Percentiles rank a stretch among this genome's conserved stretches.
phyloP scores from a whole-genome alignment of 2,329 filamentous ascomycete species.

The Tricladium varicosporioides region DNA sequence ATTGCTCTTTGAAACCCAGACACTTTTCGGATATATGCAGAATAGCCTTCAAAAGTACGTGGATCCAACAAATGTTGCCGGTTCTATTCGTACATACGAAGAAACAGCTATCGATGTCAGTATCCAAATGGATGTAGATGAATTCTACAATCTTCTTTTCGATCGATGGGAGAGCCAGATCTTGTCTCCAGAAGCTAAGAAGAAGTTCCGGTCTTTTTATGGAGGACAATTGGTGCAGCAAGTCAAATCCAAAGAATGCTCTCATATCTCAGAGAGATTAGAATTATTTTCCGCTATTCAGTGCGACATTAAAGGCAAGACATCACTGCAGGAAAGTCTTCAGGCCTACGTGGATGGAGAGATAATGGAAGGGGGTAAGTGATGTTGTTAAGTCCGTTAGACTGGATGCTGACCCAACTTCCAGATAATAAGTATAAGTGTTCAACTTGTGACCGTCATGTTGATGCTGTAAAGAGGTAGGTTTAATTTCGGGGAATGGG shows the following conservation, averaged over 20 bases:
- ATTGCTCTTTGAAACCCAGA: constrained; percentile 74
- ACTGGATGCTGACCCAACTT: constrained; percentile 23
- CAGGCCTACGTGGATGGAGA: constrained; percentile 96
- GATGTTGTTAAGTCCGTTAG: neutral
- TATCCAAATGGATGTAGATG: constrained; percentile 96
- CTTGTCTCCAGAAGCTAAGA: constrained; percentile 63
- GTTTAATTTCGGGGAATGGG: constrained; percentile 13
- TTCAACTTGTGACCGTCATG: constrained; percentile 81
- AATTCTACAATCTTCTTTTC: constrained; percentile 93
- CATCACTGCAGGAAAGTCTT: constrained; percentile 78
- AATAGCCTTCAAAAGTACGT: constrained; percentile 71
- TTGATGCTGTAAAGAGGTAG: constrained; percentile 87
- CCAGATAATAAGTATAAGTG: constrained; percentile 97
- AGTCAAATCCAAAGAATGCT: constrained; percentile 90
- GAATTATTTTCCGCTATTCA: constrained; percentile 95
- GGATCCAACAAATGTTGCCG: constrained; percentile 70
- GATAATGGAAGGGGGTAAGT: constrained; percentile 82
- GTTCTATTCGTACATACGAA: constrained; percentile 78
- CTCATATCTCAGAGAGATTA: constrained; percentile 85
- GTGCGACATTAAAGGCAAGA: constrained; percentile 93
- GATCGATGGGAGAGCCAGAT: constrained; percentile 88
- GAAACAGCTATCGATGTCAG: constrained; percentile 80
- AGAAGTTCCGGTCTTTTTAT: constrained; percentile 77
- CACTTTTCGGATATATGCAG: constrained; percentile 83
- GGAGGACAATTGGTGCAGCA: constrained; percentile 91